Evolutionary conservation across 306 rosid species (phyloP).

Genomic region (Vigna unguiculata): DNA sequence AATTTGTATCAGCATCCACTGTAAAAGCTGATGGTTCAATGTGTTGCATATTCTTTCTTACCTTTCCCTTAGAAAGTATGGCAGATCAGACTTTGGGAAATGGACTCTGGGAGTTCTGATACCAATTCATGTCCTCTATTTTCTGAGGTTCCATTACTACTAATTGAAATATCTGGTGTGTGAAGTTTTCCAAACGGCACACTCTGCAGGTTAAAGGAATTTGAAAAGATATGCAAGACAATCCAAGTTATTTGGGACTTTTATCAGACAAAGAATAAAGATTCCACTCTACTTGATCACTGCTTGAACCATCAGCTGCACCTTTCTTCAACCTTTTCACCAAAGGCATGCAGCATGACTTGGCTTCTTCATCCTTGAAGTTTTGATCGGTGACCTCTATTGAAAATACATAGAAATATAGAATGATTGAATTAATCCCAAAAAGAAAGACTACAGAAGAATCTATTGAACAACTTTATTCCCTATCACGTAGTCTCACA

Average conservation of each 20-base stretch:
- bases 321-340: slow-evolving; percentile 61
- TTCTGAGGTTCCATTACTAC: slow-evolving; percentile 43
- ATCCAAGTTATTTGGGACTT: slow-evolving; percentile 25
- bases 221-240: slow-evolving; percentile 35
- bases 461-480: slow-evolving; percentile 17
- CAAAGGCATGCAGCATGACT: slow-evolving; percentile 52
- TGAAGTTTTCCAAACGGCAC: slow-evolving; percentile 53
- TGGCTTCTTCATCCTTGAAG: slow-evolving; percentile 67
- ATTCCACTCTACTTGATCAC: slow-evolving; percentile 57
- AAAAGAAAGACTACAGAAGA: slow-evolving; percentile 1
- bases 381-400: slow-evolving; percentile 84
- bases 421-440: slow-evolving; percentile 6
- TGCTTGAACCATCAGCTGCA: slow-evolving; percentile 49
- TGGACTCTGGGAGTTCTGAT: slow-evolving; percentile 54
- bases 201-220: slow-evolving; percentile 50
- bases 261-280: slow-evolving; percentile 19
- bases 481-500: slow-evolving; percentile 32
- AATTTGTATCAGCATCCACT: slow-evolving; percentile 36
- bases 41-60: slow-evolving; percentile 37
- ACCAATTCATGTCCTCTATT: slow-evolving; percentile 48
- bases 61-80: slow-evolving; percentile 51
- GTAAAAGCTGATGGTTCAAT: slow-evolving; percentile 48
- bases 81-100: slow-evolving; percentile 49
- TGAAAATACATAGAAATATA: slow-evolving; percentile 24
- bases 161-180: slow-evolving; percentile 45